Conservation (phyloP, 106 monocot genomes). For the Ottelia alismoides region DNA sequence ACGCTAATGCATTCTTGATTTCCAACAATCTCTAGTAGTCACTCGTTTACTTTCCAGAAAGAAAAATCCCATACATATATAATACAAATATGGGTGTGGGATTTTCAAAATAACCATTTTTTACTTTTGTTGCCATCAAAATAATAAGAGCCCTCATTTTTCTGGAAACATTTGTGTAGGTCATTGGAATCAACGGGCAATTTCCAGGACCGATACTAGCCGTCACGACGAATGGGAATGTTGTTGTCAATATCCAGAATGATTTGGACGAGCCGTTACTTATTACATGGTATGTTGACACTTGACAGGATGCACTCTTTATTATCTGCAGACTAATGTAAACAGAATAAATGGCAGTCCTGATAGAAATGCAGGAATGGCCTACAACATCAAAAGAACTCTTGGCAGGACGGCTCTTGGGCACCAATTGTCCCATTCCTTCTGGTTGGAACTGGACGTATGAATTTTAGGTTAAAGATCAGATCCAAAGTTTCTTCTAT, state of each 20-base stretch:
- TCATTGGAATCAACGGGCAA: constrained; percentile 78
- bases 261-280: constrained; percentile 92
- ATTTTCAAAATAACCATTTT: too few relatives aligned
- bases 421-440: constrained; percentile 98
- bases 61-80: too few relatives aligned
- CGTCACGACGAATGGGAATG: constrained; percentile 95
- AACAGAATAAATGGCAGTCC: too few relatives aligned
- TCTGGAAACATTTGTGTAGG: too few relatives aligned
- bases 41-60: too few relatives aligned
- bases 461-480: constrained; percentile 93
- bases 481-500: constrained; percentile 92
- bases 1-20: too few relatives aligned
- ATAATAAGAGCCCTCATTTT: too few relatives aligned
- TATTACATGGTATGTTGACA: constrained; percentile 59
- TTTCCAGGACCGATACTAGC: constrained; percentile 86
- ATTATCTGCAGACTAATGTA: too few relatives aligned
- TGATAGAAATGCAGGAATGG: constrained; percentile 57
- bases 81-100: too few relatives aligned
- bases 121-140: too few relatives aligned
- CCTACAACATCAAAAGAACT: constrained; percentile 79
- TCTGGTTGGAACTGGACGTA: constrained; percentile 99
- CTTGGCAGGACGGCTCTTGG: constrained; percentile 94
- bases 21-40: too few relatives aligned
- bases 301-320: too few relatives aligned
- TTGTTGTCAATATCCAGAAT: constrained; percentile 74